phyloP scores from a whole-genome alignment of 495 filamentous ascomycete species.

The Penicillium macrosclerotiorum region DNA sequence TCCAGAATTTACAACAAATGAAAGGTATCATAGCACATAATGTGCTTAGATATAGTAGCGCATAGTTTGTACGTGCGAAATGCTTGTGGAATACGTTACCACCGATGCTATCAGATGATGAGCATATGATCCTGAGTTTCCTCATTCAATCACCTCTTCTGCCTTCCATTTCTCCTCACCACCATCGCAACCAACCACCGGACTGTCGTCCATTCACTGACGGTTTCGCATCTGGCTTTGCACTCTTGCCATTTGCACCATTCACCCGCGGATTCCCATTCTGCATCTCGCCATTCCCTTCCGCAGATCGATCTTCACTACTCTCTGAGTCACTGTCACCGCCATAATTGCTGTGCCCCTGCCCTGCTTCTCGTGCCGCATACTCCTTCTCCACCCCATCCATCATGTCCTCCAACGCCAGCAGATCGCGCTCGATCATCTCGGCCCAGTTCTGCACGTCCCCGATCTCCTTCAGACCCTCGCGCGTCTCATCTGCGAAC shows the following conservation, averaged over 20 bases:
- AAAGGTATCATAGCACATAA: no score
- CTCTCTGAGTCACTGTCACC: constrained; percentile 2
- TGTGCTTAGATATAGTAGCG: no score
- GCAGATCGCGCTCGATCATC: constrained; percentile 86
- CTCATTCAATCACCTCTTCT: no score
- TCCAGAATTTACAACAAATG: no score
- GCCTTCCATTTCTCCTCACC: constrained; percentile 20
- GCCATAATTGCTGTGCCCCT: constrained; percentile 2
- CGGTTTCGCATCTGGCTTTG: background rate
- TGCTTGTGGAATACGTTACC: no score
- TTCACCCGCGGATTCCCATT: constrained; percentile 10
- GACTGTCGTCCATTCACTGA: background rate
- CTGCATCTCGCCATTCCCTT: constrained; percentile 11
- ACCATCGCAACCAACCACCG: constrained; percentile 36
- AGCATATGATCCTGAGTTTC: no score
- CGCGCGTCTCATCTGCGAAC: constrained; percentile 64
- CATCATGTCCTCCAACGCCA: constrained; percentile 85
- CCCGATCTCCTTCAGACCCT: constrained; percentile 85
- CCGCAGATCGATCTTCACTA: background rate
- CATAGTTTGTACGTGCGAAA: no score
- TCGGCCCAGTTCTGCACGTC: constrained; percentile 99
- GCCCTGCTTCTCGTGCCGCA: constrained; percentile 16
- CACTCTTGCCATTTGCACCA: constrained; percentile 12
- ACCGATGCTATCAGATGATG: no score
- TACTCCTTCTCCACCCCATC: constrained; percentile 54